Base-by-base conservation (phyloP, 768 basidiomycete species). In the Lanmaoa rubissima region DNA sequence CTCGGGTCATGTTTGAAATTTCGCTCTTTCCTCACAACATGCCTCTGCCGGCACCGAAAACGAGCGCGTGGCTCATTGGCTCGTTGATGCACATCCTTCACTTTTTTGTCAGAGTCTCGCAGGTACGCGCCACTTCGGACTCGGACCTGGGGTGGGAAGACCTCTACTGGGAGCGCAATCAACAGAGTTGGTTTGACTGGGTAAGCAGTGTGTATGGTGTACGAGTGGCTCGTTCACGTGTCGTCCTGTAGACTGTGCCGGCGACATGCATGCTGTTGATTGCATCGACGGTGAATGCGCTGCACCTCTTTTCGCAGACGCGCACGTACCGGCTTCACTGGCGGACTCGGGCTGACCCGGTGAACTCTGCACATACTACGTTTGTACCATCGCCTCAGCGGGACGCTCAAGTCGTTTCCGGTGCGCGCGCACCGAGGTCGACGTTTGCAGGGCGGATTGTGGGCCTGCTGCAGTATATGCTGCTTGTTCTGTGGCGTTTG, bases 21-120 rank as follows among this genome's bases (percentile, higher is more conserved):
- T 82, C 87, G 10, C 76, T 90, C 47, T 90, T 93, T 67, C 91
- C 90, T n/a, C 76, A 88, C 63, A 90, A 93, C 65, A 61, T 92
- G 19, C 89, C 90, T 10, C 74, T 91, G 1, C 91, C 91, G 1
- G 72, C 82, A 21, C 80, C 85, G 8, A 81, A 78, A 63, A 86
- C 82, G 2, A 82, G 82, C 42, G 92, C 88, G 17, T 80, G 80
- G 60, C 78, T 87, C 19, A 65, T 88, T 19, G 92, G 87, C 21
- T 82, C 81, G 17, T 55, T 73, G 28, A 76, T 88, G 71, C 91
- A 94, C 66, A 74, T 86, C 31, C 52, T 88, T 3, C 87, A 92
- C 66, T 78, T 92, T 51, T 82, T 76, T 66, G 74, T 88, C 40
- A 79, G 89, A 59, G 72, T 89, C 35, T 77, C 78, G 60, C 82